Evolutionary conservation across 768 basidiomycete species (phyloP), one percentile per base, ranked within the genome.

Genomic region (Hebeloma cylindrosporum): DNA sequence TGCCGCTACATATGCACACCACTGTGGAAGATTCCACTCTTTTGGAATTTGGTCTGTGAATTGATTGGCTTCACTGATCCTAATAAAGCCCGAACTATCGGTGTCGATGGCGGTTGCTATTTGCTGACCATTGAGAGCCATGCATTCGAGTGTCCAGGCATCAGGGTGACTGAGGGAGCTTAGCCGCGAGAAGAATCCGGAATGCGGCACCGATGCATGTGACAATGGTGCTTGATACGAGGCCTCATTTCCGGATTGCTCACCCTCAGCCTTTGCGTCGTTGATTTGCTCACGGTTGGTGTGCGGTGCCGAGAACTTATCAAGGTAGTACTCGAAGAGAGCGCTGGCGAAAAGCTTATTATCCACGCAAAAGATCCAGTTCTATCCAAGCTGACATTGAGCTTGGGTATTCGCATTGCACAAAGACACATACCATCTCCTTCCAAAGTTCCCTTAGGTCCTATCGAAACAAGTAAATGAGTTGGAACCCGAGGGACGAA

Each of bases 341-440:
- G 54, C 54, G 20, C 42, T 54, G 5, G 51, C 40, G 35, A 60
- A 60, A 7, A 48, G 30, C 17, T 53, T 56, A 20, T 48, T 54
- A 21, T 60, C 57, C 28, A 60, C 50, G 23, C 59, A 60, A 40
- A 60, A 60, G 21, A 56, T 52, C 59, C 59, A 60, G 31, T 53
- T 51, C 53, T 54, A 34, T 8, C 20, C 4, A 13, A n/a, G n/a
- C 1, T 26, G 17, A 2, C 2, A 9, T 39, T 27, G 18, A 5
- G 13, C 8, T 29, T 6, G 21, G 26, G 8, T 5, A 16, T 20
- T 5, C 18, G n/a, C 16, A 27, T 28, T 4, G 17, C 10, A 34
- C 21, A 11, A 9, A 25, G n/a, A 14, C 9, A 26, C 36, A 5
- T 43, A 47, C 51, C 54, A 50, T 56, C 35, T 52, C 54, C 35